phyloP scores from a whole-genome alignment of 1,284 basidiomycete genomes.

The Apiotrichum gracile region DNA sequence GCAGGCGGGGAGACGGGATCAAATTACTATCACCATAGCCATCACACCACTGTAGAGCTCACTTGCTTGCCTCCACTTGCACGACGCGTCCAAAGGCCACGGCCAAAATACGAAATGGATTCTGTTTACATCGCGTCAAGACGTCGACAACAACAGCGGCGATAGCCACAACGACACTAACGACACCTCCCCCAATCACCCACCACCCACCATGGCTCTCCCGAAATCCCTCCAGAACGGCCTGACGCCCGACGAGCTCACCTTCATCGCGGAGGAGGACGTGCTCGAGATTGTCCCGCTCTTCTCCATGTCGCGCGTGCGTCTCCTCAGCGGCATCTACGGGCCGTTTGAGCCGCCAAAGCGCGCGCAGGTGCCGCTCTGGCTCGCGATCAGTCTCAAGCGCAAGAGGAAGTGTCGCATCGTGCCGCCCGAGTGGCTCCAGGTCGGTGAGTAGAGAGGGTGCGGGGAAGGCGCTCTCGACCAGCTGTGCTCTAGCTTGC shows the following conservation, averaged over 20 bases:
- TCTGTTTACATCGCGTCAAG: no score
- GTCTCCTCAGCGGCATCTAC: conserved; percentile 83
- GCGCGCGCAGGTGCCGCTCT: conserved; percentile 76
- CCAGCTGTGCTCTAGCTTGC: neutral
- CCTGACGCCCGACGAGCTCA: conserved; percentile 61
- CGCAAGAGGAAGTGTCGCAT: conserved; percentile 90
- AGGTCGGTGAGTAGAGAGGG: conserved; percentile 58
- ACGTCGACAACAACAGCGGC: neutral
- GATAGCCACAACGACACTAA: conserved; percentile 10
- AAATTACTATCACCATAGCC: neutral
- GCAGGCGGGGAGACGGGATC: neutral
- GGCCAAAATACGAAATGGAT: no score
- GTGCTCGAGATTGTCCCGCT: conserved; percentile 74
- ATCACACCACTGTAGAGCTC: neutral
- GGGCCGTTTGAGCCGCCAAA: conserved; percentile 86
- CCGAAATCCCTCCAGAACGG: conserved; percentile 44
- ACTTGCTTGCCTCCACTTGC: neutral
- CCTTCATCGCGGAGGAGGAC: conserved; percentile 76
- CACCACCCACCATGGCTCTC: conserved; percentile 42
- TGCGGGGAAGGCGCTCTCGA: neutral
- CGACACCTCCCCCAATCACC: neutral
- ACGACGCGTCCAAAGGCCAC: neutral
- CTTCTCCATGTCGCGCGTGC: conserved; percentile 78
- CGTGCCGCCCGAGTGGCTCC: conserved; percentile 81
- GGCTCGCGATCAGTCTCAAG: conserved; percentile 92